phyloP scores from a whole-genome alignment of 768 basidiomycete species.

The Suillus luteus region DNA sequence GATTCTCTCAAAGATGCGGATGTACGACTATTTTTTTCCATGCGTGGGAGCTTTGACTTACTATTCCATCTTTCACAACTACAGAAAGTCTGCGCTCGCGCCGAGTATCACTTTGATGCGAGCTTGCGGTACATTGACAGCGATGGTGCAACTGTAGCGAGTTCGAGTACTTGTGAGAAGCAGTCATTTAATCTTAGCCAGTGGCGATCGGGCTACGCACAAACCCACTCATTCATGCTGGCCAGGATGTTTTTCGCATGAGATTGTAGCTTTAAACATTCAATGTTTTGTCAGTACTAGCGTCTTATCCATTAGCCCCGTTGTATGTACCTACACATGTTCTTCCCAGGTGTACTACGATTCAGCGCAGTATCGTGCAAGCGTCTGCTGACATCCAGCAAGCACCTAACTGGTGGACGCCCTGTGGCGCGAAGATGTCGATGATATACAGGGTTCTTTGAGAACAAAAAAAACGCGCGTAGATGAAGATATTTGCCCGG shows the following conservation, averaged over 20 bases:
- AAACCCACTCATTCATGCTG: constrained; percentile 31
- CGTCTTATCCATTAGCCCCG: not conserved
- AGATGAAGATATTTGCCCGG: not conserved
- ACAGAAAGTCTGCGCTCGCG: constrained; percentile 56
- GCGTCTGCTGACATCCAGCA: not conserved
- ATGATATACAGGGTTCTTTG: not conserved
- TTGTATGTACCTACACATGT: not conserved
- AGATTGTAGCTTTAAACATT: not conserved
- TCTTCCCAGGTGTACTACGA: not conserved
- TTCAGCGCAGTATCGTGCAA: not conserved
- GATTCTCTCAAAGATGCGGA: constrained; percentile 49
- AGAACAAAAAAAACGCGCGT: not conserved
- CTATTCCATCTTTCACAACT: constrained; percentile 13
- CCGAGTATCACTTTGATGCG: constrained; percentile 50
- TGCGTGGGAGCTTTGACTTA: not conserved
- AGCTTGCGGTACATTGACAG: constrained; percentile 34
- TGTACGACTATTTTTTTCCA: constrained; percentile 35
- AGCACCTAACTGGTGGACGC: not conserved
- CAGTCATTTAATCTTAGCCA: constrained; percentile 27
- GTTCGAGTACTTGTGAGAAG: constrained; percentile 17
- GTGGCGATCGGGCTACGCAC: constrained; percentile 38
- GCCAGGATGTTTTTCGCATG: constrained; percentile 33
- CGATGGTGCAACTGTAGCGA: constrained; percentile 37
- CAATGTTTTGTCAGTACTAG: not conserved
- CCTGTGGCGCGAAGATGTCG: not conserved